Percentiles rank a stretch among this genome's conserved stretches.
These are phyloP conservation scores for Hevea brasiliensis DNA, from an alignment of 345 rosid genomes.

Conservation along the genomic window DNA sequence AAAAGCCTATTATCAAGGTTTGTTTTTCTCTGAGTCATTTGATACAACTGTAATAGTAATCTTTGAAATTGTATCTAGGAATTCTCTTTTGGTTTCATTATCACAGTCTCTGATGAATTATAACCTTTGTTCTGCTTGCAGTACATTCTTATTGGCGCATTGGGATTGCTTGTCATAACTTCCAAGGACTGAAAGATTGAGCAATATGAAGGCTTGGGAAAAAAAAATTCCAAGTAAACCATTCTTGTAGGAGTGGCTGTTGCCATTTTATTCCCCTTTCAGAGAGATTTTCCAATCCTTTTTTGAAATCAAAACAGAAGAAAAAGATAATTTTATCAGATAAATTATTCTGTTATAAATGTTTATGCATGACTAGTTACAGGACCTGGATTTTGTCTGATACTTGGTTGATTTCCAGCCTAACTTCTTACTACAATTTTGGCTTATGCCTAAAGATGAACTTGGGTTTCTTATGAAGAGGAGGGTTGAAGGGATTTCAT, in stretches of 20 bases:
- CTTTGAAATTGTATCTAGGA: neutral
- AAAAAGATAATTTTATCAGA: too few species aligned
- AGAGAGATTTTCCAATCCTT: neutral
- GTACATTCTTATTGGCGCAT: constrained; percentile 81
- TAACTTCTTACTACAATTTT: too few species aligned
- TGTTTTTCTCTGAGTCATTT: constrained; percentile 7
- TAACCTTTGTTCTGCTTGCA: constrained; percentile 30
- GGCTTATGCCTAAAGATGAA: too few species aligned
- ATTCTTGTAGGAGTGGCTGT: neutral
- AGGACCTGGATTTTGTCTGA: too few species aligned
- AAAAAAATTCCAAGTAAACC: neutral
- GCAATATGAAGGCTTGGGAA: neutral
- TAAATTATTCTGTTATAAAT: too few species aligned
- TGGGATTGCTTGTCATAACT: constrained; percentile 86
- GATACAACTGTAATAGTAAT: neutral
- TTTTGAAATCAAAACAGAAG: neutral
- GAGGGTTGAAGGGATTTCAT: too few species aligned
- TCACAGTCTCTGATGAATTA: neutral
- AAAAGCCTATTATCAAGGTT: constrained; percentile 79
- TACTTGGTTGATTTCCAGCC: too few species aligned
- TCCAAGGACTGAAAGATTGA: constrained; percentile 61
- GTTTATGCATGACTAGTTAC: too few species aligned
- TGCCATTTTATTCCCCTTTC: neutral
- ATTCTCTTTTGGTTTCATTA: neutral
- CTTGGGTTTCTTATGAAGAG: too few species aligned